Conservation (phyloP, 2,329 filamentous ascomycete genomes). For the Diplodia intermedia region DNA sequence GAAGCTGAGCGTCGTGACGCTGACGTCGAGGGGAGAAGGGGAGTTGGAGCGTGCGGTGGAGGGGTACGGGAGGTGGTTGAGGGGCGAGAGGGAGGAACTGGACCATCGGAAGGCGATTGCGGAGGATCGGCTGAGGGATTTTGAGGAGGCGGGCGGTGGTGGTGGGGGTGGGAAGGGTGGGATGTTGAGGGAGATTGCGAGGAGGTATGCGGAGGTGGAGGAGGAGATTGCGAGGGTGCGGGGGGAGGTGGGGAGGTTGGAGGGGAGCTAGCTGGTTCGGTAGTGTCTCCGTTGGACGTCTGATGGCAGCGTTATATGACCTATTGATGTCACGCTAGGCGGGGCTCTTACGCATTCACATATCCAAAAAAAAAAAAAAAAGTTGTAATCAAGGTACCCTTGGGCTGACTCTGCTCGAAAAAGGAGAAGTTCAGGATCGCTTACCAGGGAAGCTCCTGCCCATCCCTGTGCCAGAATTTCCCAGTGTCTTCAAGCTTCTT, state of each 20-base stretch:
- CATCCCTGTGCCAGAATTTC: slow-evolving; percentile 55
- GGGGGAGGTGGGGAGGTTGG: slow-evolving; percentile 42
- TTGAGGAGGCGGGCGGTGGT: slow-evolving; percentile 45
- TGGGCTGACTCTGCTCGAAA: background rate
- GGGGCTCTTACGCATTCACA: background rate
- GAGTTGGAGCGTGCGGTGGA: slow-evolving; percentile 44
- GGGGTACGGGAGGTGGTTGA: slow-evolving; percentile 43
- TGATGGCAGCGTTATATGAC: background rate
- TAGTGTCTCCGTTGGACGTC: background rate
- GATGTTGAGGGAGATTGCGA: slow-evolving; percentile 49
- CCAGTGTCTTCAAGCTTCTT: slow-evolving; percentile 53
- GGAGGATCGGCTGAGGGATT: slow-evolving; percentile 35
- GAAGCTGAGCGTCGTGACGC: slow-evolving; percentile 47
- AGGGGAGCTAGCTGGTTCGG: background rate
- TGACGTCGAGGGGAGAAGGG: slow-evolving; percentile 37
- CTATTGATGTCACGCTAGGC: background rate
- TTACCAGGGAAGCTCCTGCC: slow-evolving; percentile 55
- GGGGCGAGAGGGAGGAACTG: slow-evolving; percentile 41
- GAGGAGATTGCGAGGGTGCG: slow-evolving; percentile 46
- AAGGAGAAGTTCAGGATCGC: background rate
- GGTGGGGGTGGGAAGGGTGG: slow-evolving; percentile 37
- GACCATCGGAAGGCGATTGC: slow-evolving; percentile 38
- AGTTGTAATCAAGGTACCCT: background rate
- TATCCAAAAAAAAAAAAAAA: background rate
- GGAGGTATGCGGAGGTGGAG: slow-evolving; percentile 47